Conservation (phyloP, 129 eudicot genomes). For the Tagetes erecta region DNA sequence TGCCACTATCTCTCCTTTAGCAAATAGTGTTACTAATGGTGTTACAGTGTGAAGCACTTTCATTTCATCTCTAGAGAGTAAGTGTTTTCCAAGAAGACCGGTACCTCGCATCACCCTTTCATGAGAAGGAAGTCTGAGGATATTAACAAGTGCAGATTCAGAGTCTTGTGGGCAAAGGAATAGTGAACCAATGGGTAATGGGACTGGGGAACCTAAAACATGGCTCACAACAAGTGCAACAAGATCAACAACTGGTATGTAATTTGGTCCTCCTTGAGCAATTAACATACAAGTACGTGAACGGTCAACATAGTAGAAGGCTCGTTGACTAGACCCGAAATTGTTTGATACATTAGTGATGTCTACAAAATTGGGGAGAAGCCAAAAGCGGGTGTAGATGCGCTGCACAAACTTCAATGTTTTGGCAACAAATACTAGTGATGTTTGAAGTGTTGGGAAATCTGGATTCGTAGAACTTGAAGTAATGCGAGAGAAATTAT, state of each 20-base stretch:
- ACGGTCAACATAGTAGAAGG: conserved; percentile 6
- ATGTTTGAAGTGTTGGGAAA: not conserved
- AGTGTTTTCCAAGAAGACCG: conserved; percentile 53
- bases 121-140: not conserved
- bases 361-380: not conserved
- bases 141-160: not conserved
- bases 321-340: not conserved
- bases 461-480: not conserved
- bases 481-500: not conserved
- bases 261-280: conserved; percentile 11
- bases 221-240: conserved; percentile 61
- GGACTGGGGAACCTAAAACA: conserved; percentile 59
- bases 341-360: not conserved
- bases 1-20: conserved; percentile 79
- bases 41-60: conserved; percentile 52
- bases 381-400: conserved; percentile 1
- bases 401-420: not conserved
- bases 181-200: conserved; percentile 11
- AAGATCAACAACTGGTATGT: conserved; percentile 50
- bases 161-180: not conserved
- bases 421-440: not conserved
- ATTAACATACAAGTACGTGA: conserved; percentile 4
- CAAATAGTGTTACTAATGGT: conserved; percentile 74
- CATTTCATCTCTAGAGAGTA: conserved; percentile 67
- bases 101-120: conserved; percentile 24